These are phyloP conservation scores for Orbilia blumenaviensis DNA, from an alignment of 2,329 filamentous ascomycete species.

Conservation along the genomic window DNA sequence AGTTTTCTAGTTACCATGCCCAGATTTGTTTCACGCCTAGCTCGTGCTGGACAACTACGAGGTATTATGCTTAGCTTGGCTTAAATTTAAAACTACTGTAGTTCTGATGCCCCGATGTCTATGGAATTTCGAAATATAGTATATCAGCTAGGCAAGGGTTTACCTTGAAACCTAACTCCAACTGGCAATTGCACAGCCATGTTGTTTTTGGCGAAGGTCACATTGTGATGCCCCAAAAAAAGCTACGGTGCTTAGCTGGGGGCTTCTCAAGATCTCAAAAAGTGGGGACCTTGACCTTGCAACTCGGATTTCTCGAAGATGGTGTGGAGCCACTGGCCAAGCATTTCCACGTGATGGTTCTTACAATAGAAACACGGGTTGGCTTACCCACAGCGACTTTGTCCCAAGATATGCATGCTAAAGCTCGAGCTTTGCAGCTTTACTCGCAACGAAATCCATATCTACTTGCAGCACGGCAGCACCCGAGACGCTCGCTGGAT, in stretches of 20 bases:
- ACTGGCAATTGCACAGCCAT: constrained; percentile 39
- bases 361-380: constrained; percentile 53
- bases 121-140: too few species aligned
- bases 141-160: too few species aligned
- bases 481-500: constrained; percentile 27
- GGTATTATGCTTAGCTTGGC: too few species aligned
- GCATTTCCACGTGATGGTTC: constrained; percentile 44
- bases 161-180: too few species aligned
- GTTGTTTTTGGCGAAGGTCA: constrained; percentile 12
- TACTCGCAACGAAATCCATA: constrained; percentile 25
- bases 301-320: constrained; percentile 1
- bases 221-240: constrained; percentile 42
- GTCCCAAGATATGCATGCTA: constrained; percentile 23
- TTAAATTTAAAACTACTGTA: too few species aligned
- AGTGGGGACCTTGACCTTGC: constrained; percentile 11
- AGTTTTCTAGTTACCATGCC: constrained; percentile 32
- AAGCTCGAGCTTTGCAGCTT: constrained; percentile 17
- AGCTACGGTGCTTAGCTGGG: constrained; percentile 16
- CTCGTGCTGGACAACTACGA: too few species aligned
- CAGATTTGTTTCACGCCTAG: too few species aligned
- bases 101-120: too few species aligned
- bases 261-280: constrained; percentile 18
- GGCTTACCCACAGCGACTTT: constrained; percentile 32
- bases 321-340: constrained; percentile 23
- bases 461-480: constrained; percentile 9